phyloP scores from a whole-genome alignment of 768 basidiomycete genomes.

The Termitomyces sp. region DNA sequence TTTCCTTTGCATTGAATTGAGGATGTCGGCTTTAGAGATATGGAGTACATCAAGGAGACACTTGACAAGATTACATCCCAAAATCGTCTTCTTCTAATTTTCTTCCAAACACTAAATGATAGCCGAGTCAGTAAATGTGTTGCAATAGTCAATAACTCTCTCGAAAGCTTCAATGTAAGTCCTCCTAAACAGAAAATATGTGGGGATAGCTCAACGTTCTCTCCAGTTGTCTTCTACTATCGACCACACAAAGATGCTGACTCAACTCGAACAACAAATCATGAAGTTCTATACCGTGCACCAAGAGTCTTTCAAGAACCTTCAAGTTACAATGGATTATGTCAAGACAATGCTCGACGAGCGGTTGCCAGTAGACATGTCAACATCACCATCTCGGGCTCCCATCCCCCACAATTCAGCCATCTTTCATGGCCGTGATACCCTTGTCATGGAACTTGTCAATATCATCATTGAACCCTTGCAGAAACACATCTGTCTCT shows the following conservation, averaged over 20 bases:
- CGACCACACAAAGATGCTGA: neutral
- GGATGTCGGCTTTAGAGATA: neutral
- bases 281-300: neutral
- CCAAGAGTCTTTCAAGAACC: neutral
- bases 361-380: neutral
- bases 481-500: conserved; percentile 14
- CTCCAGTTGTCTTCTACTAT: conserved; percentile 4
- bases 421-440: conserved; percentile 15
- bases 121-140: conserved; percentile 1
- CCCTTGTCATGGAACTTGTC: conserved; percentile 6
- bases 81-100: neutral
- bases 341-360: conserved; percentile 1
- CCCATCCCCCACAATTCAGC: conserved; percentile 8
- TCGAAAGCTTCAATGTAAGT: conserved; percentile 9
- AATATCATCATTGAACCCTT: neutral
- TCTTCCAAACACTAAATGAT: neutral
- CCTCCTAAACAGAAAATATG: neutral
- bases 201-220: neutral
- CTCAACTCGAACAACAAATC: conserved; percentile 7
- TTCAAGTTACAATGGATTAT: conserved; percentile 1
- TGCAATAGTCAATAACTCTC: neutral
- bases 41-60: neutral
- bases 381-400: neutral
- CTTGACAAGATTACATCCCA: conserved; percentile 2
- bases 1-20: neutral